phyloP scores from a whole-genome alignment of 1,139 yeast genomes.

The Yamadazyma jaroonii region DNA sequence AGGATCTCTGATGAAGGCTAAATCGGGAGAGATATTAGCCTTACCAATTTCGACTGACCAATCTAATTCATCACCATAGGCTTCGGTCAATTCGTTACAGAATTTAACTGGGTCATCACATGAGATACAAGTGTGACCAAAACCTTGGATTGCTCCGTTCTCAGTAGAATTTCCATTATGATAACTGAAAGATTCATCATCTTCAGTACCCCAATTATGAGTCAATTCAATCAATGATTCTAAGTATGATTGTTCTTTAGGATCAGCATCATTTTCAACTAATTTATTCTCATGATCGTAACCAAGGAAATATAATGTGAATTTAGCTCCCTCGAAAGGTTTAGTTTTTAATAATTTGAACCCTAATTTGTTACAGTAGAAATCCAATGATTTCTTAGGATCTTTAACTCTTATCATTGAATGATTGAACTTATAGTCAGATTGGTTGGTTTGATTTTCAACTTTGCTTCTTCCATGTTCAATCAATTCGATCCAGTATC shows the following conservation, averaged over 20 bases:
- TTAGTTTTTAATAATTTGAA: slow-evolving; percentile 62
- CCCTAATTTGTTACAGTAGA: slow-evolving; percentile 78
- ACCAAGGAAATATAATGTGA: slow-evolving; percentile 82
- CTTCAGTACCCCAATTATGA: slow-evolving; percentile 93
- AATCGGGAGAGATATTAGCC: slow-evolving; percentile 32
- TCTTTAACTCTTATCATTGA: slow-evolving; percentile 92
- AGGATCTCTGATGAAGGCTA: slow-evolving; percentile 85
- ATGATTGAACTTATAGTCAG: slow-evolving; percentile 73
- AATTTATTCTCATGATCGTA: slow-evolving; percentile 48
- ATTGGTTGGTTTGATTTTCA: slow-evolving; percentile 34
- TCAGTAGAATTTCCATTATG: slow-evolving; percentile 73
- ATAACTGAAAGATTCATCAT: slow-evolving; percentile 67
- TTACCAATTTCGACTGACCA: slow-evolving; percentile 56
- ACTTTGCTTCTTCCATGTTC: slow-evolving; percentile 50
- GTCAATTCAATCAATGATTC: slow-evolving; percentile 85
- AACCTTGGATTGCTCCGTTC: slow-evolving; percentile 69
- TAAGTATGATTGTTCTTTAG: slow-evolving; percentile 26
- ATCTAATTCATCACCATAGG: slow-evolving; percentile 29
- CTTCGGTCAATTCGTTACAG: slow-evolving; percentile 48
- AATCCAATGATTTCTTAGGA: slow-evolving; percentile 68
- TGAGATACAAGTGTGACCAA: slow-evolving; percentile 82
- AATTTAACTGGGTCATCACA: slow-evolving; percentile 61
- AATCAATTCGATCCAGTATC: slow-evolving; percentile 93
- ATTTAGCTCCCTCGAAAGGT: slow-evolving; percentile 66
- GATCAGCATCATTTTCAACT: slow-evolving; percentile 31